Evolutionary conservation across 2,329 filamentous ascomycete species (phyloP).

Genomic region (Aspergillus sp.): DNA sequence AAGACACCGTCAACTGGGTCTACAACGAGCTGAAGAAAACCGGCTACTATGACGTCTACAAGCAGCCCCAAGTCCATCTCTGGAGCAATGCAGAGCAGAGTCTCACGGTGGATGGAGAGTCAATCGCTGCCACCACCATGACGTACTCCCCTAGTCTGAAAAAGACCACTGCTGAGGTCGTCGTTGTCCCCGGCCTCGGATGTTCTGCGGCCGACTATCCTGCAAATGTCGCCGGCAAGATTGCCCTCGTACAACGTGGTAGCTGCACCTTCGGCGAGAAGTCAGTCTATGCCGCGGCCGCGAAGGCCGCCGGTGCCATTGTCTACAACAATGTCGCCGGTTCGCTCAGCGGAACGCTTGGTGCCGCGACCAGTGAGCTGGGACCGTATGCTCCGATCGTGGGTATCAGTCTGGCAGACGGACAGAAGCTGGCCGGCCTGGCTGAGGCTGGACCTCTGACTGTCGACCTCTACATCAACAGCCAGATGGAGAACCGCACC

Average conservation of each 20-base stretch:
- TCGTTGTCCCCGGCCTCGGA: conserved; percentile 60
- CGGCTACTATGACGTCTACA: conserved; percentile 34
- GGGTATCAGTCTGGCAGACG: conserved; percentile 61
- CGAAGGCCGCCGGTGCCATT: conserved; percentile 68
- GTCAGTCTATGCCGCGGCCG: conserved; percentile 63
- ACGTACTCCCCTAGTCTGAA: conserved; percentile 57
- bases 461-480: conserved; percentile 41
- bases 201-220: conserved; percentile 66
- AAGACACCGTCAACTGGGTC: conserved; percentile 64
- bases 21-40: conserved; percentile 49
- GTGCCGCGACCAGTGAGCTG: conserved; percentile 51
- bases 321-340: conserved; percentile 72
- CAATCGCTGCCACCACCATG: conserved; percentile 55
- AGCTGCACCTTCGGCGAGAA: conserved; percentile 70
- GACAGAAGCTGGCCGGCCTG: conserved; percentile 53
- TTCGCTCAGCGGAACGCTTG: conserved; percentile 65
- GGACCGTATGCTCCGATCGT: conserved; percentile 55
- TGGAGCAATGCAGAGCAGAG: conserved; percentile 60
- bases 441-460: conserved; percentile 45
- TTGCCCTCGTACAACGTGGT: conserved; percentile 70
- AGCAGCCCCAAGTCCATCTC: conserved; percentile 62
- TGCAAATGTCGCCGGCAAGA: conserved; percentile 54
- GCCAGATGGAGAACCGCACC: conserved; percentile 45
- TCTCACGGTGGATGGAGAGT: conserved; percentile 55
- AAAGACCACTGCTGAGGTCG: conserved; percentile 42